Percentiles rank a stretch among this genome's conserved stretches.
These are phyloP conservation scores for Ceratopteris richardii DNA, from an alignment of 75 land plant species.

Conservation along the genomic window DNA sequence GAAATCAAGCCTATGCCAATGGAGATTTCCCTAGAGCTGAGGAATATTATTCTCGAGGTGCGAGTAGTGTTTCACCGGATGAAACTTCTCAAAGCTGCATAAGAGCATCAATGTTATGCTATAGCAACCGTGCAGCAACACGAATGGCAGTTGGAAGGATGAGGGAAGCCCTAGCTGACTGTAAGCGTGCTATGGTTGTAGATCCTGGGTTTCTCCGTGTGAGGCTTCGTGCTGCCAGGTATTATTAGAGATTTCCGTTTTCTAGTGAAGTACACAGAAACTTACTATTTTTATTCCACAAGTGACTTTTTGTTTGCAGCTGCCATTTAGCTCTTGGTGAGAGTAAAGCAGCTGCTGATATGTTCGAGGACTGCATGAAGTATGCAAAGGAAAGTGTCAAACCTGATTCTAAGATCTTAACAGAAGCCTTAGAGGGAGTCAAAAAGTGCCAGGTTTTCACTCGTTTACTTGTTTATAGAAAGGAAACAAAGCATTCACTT, in stretches of 20 bases:
- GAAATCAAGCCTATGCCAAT: slow-evolving; percentile 89
- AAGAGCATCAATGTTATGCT: slow-evolving; percentile 87
- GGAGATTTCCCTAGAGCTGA: slow-evolving; percentile 80
- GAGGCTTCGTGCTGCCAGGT: slow-evolving; percentile 82
- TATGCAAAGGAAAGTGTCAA: slow-evolving; percentile 30
- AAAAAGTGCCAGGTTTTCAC: slow-evolving; percentile 83
- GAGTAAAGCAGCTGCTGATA: slow-evolving; percentile 46
- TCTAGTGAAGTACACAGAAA: background rate
- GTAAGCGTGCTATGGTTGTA: slow-evolving; percentile 67
- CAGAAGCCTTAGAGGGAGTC: slow-evolving; percentile 83
- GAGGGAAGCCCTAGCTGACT: slow-evolving; percentile 84
- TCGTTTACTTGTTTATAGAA: no score
- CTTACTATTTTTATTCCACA: background rate
- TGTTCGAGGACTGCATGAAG: slow-evolving; percentile 59
- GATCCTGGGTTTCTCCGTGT: slow-evolving; percentile 75
- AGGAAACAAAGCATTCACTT: no score
- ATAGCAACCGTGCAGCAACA: slow-evolving; percentile 96
- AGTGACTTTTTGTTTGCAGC: slow-evolving; percentile 23
- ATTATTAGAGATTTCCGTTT: slow-evolving; percentile 3
- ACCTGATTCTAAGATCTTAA: slow-evolving; percentile 48
- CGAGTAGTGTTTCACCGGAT: slow-evolving; percentile 56
- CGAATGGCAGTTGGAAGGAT: slow-evolving; percentile 88
- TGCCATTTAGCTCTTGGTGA: slow-evolving; percentile 92
- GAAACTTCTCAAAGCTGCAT: slow-evolving; percentile 60
- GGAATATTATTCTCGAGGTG: slow-evolving; percentile 84